Percentiles rank a stretch among this genome's conserved stretches.
phyloP scores from a whole-genome alignment of 305 asterid genomes.

The Lippia alba region DNA sequence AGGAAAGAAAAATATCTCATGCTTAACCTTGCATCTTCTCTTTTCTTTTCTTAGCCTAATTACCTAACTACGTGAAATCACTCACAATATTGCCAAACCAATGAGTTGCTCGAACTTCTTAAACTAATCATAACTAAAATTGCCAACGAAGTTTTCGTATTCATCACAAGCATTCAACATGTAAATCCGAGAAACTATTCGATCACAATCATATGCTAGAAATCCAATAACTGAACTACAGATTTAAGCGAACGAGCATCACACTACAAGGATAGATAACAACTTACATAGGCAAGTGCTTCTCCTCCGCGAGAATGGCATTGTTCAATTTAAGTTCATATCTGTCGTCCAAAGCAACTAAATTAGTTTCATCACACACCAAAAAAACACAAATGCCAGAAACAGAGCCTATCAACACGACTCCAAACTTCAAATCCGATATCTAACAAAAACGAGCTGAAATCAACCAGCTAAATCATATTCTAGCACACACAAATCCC shows the following conservation, averaged over 20 bases:
- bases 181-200: conserved; percentile 4
- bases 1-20: neutral
- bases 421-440: conserved; percentile 31
- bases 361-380: conserved; percentile 21
- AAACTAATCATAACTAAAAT: conserved; percentile 2
- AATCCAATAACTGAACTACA: conserved; percentile 13
- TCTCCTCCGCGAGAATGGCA: conserved; percentile 96
- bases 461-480: neutral
- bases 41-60: neutral
- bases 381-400: neutral
- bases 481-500: neutral
- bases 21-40: conserved; percentile 44
- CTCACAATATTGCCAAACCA: conserved; percentile 10
- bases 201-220: conserved; percentile 13
- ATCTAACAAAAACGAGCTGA: conserved; percentile 37
- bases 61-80: no score
- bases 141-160: neutral
- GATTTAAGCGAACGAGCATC: neutral
- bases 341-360: conserved; percentile 43
- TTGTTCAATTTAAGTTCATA: conserved; percentile 71
- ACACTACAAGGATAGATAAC: neutral
- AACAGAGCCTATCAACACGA: conserved; percentile 5
- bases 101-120: neutral
- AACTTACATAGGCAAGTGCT: conserved; percentile 87
- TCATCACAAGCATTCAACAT: neutral